Evolutionary conservation across 768 basidiomycete species (phyloP), one percentile per base, ranked within the genome.

Genomic region (Mrakia hoshinonis): DNA sequence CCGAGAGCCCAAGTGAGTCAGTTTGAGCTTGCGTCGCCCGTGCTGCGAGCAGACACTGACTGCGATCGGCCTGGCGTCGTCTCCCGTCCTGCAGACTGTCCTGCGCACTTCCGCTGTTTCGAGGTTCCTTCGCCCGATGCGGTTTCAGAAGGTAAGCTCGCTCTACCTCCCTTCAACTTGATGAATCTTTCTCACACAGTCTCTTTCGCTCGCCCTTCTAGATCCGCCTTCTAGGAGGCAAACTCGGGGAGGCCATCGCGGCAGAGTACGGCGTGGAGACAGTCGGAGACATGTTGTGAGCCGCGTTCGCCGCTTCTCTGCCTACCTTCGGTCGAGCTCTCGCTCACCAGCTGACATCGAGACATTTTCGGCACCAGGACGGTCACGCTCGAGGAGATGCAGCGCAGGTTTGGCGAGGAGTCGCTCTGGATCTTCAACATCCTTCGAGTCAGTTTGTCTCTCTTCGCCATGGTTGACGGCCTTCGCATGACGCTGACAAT

Each of bases 161-260:
- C 13, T 26, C 31, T n/a, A 38, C 47, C 6, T 38, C 12, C 13
- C 1, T 48, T 29, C 18, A 22, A 13, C 24, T 4, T 0, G 39
- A 39, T n/a, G 46, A 51, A 29, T n/a, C 62, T 46, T 18, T 39
- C 11, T 46, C 46, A 2, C 10, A 6, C 31, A 9, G 12, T 29
- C 22, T 20, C 20, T n/a, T 58, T 34, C 31, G 10, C 49, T 15
- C 20, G 18, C 48, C 51, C 26, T 49, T 18, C 34, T 75, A 93
- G 91, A 98, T 99, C 77, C 86, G 96, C 13, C 91, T 91, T 75
- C 82, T 99, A 0, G 96, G 96, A 2, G 96, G 96, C 20, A 99
- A 98, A 79, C 85, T 98, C 0, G 96, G 96, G 1, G 84, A 86
- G 66, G 88, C 90, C 2, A 82, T 99, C 34, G 91, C 91, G 1